These are phyloP conservation scores for Cymodocea nodosa DNA, from an alignment of 116 monocot genomes.

Conservation along the genomic window DNA sequence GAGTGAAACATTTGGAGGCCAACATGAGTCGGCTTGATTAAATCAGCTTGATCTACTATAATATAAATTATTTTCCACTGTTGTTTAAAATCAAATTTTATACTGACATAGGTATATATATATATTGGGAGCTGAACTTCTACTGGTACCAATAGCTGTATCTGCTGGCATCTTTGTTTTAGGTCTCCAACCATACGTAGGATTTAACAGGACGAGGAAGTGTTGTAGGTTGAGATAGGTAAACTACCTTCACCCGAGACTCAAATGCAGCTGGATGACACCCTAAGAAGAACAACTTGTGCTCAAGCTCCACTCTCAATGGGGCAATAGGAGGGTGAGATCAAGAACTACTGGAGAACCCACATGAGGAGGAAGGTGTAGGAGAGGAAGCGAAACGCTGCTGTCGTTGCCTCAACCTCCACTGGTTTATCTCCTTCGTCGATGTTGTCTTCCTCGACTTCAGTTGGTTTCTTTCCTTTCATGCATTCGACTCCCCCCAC, in stretches of 20 bases:
- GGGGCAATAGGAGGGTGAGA: conserved; percentile 34
- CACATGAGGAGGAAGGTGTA: conserved; percentile 89
- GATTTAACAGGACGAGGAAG: conserved; percentile 14
- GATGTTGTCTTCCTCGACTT: conserved; percentile 2
- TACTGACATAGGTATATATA: too few species aligned
- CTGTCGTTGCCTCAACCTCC: neutral
- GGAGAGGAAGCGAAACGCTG: conserved; percentile 23
- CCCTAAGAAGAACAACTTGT: conserved; percentile 15
- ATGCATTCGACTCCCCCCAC: too few species aligned
- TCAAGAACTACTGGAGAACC: conserved; percentile 95
- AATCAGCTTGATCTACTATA: too few species aligned
- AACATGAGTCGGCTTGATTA: too few species aligned
- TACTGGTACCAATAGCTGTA: too few species aligned
- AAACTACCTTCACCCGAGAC: conserved; percentile 17
- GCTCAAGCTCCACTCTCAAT: conserved; percentile 14
- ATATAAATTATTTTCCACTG: too few species aligned
- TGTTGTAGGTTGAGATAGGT: conserved; percentile 20
- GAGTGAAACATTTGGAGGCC: too few species aligned
- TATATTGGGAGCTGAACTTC: too few species aligned
- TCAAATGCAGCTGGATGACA: conserved; percentile 13
- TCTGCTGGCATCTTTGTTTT: too few species aligned
- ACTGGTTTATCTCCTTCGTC: too few species aligned
- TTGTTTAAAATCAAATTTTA: too few species aligned
- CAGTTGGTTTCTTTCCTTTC: neutral
- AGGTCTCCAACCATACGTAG: too few species aligned